A percentile compares a stretch with the other conserved stretches of the same genome.
These are phyloP conservation scores for Ramaria sp. DNA, from an alignment of 768 basidiomycete species.

Conservation along the genomic window DNA sequence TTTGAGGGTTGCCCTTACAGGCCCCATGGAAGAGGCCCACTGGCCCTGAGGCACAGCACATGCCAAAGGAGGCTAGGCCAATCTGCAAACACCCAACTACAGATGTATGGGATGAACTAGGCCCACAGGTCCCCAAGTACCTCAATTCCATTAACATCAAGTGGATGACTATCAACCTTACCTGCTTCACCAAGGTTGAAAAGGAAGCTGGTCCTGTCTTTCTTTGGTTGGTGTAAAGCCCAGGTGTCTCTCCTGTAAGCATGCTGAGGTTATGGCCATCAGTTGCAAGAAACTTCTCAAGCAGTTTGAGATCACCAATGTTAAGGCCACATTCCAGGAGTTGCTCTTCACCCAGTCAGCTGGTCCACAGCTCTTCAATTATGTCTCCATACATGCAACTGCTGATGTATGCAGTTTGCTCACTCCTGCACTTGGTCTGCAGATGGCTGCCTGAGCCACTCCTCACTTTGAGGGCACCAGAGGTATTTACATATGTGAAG, in stretches of 20 bases:
- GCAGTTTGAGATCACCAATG: conserved; percentile 19
- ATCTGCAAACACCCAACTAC: conserved; percentile 20
- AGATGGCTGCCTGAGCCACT: conserved; percentile 20
- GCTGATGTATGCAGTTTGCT: conserved; percentile 17
- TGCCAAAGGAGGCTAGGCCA: conserved; percentile 21
- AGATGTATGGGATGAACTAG: conserved; percentile 18
- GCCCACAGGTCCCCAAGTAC: conserved; percentile 13
- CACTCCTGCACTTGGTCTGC: conserved; percentile 27
- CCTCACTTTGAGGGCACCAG: conserved; percentile 26
- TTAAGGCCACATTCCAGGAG: conserved; percentile 26
- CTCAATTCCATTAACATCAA: conserved; percentile 20
- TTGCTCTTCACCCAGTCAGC: conserved; percentile 16
- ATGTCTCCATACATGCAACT: conserved; percentile 13
- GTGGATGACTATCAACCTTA: conserved; percentile 23
- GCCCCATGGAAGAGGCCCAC: conserved; percentile 17
- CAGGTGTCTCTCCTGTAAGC: conserved; percentile 17
- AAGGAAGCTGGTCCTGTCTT: conserved; percentile 16
- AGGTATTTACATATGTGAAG: conserved; percentile 25
- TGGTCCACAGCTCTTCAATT: conserved; percentile 15
- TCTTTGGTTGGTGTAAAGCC: conserved; percentile 26
- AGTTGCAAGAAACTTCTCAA: conserved; percentile 19
- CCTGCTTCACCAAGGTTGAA: conserved; percentile 21
- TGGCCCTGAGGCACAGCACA: conserved; percentile 14
- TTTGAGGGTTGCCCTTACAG: too few species aligned
- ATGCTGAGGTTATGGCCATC: conserved; percentile 19